phyloP scores from a whole-genome alignment of 2,329 filamentous ascomycete genomes.

The Aureobasidium sp. region DNA sequence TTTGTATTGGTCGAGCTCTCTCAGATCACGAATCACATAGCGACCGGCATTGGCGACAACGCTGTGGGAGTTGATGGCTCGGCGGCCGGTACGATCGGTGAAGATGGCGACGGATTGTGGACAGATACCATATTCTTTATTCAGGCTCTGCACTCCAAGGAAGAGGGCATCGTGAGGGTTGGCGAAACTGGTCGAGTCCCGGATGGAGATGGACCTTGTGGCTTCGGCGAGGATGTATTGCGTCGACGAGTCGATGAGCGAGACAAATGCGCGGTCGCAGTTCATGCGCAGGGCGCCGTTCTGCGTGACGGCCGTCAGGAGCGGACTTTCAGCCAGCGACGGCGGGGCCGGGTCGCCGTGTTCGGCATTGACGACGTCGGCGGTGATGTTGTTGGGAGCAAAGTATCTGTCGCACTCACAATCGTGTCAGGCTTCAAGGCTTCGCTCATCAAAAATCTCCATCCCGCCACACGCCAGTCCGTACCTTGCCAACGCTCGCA shows the following conservation, averaged over 20 bases:
- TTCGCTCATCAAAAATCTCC: background rate
- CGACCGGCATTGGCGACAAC: constrained; percentile 25
- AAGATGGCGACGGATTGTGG: constrained; percentile 24
- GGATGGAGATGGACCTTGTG: constrained; percentile 24
- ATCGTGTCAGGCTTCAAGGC: background rate
- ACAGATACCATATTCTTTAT: constrained; percentile 25
- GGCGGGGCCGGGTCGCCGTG: background rate
- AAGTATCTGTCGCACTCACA: background rate
- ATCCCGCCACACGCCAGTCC: background rate
- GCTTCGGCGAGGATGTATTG: constrained; percentile 33
- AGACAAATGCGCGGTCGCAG: constrained; percentile 28
- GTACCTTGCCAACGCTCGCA: background rate
- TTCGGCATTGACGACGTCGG: background rate
- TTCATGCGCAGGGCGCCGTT: constrained; percentile 27
- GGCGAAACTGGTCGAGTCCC: constrained; percentile 9
- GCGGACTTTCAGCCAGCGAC: background rate
- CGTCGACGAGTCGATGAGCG: constrained; percentile 26
- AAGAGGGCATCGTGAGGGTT: constrained; percentile 22
- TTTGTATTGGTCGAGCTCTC: constrained; percentile 21
- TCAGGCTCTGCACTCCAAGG: constrained; percentile 24
- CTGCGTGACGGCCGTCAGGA: constrained; percentile 23
- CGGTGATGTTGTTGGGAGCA: background rate
- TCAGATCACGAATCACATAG: constrained; percentile 27
- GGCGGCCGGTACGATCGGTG: constrained; percentile 21
- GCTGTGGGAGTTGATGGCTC: constrained; percentile 16